These are phyloP conservation scores for Phaeoacremonium minimum DNA, from an alignment of 2,329 filamentous ascomycete genomes.

Conservation along the genomic window DNA sequence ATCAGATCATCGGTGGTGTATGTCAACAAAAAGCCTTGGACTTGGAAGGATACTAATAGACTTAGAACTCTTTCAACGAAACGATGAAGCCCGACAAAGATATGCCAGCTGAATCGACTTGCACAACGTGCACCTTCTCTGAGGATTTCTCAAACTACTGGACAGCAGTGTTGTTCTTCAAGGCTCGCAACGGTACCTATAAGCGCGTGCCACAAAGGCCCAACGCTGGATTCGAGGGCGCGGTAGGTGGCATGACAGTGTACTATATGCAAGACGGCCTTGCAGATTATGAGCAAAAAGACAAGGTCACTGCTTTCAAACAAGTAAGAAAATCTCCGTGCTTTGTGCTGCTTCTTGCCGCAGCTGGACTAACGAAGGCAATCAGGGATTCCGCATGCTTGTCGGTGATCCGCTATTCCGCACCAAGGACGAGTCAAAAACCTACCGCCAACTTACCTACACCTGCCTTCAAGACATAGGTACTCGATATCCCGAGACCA, in stretches of 20 bases:
- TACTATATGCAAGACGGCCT: slow-evolving; percentile 24
- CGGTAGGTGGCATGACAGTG: slow-evolving; percentile 32
- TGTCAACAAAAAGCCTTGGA: background rate
- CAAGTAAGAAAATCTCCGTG: slow-evolving; percentile 49
- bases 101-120: slow-evolving; percentile 22
- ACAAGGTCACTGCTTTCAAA: slow-evolving; percentile 29
- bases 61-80: slow-evolving; percentile 30
- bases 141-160: slow-evolving; percentile 28
- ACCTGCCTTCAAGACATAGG: slow-evolving; percentile 31
- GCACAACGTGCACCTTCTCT: slow-evolving; percentile 26
- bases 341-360: background rate
- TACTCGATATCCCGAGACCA: slow-evolving; percentile 30
- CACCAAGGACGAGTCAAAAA: slow-evolving; percentile 5
- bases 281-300: slow-evolving; percentile 1
- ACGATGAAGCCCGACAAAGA: slow-evolving; percentile 25
- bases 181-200: slow-evolving; percentile 14
- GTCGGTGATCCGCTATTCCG: slow-evolving; percentile 28
- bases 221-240: slow-evolving; percentile 38
- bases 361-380: slow-evolving; percentile 12
- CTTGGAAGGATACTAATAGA: background rate
- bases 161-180: slow-evolving; percentile 21
- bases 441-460: slow-evolving; percentile 37
- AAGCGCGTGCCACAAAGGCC: slow-evolving; percentile 23
- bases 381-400: slow-evolving; percentile 41
- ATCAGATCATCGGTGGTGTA: slow-evolving; percentile 46